Evolutionary conservation across 2,329 filamentous ascomycete genomes (phyloP), one percentile per base, ranked within the genome.

Genomic region (Pyricularia grisea): DNA sequence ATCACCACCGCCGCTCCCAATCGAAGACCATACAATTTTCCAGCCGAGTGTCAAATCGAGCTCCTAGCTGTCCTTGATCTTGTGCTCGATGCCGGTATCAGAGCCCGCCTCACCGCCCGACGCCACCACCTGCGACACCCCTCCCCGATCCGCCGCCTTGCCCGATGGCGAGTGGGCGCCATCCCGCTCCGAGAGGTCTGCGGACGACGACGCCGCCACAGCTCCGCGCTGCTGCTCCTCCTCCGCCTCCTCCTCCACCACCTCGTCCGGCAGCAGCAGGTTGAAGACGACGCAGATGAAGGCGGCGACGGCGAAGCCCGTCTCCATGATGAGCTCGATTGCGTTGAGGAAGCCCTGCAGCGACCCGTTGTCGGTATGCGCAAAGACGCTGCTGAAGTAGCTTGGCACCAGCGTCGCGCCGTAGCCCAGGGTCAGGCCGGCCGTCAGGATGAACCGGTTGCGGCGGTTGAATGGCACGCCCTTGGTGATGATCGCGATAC

Each of bases 361-460:
- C 3, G 86, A 84, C 78, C 94, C 92, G 70, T 83, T 78, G 12
- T 91, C 92, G 0, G 77, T 76, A 75, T 94, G 94, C 3, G 88
- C 90, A 76, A 95, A 93, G 68, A 95, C 87, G 71, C 86, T 83
- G 70, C 80, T 77, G 75, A 92, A 93, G 82, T 91, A 93, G 33
- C 79, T 85, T 0, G 87, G 86, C 2, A 90, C 85, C 0, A 91
- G 79, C 0, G 88, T 90, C 11, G 89, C 89, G 69, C 88, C 88
- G 72, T 92, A 92, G 36, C 92, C 92, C 31, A 94, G 80, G 0
- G 91, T 84, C 36, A 95, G 81, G 0, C 89, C 87, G 0, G 91
- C 90, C 0, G 92, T 93, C 12, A 95, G 83, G 74, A 95, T 92
- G 80, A 95, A 95, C 28, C 92, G 85, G 74, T 91, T 94, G 67